Evolutionary conservation across 345 rosid species (phyloP).

Genomic region (Populus euphratica): DNA sequence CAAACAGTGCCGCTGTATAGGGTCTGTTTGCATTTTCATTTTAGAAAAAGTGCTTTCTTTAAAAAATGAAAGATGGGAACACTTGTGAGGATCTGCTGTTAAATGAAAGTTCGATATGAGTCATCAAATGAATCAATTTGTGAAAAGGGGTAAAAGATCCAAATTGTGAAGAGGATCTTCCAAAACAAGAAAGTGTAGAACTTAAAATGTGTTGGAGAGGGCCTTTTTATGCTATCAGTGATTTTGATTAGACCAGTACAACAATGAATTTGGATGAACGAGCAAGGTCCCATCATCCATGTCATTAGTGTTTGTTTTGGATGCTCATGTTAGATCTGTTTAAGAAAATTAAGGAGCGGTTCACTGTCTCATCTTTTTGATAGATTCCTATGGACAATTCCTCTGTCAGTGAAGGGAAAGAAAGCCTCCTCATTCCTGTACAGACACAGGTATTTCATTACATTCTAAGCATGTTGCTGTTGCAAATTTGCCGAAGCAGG

Average conservation of each 20-base stretch:
- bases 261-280: not conserved
- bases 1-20: too few relatives aligned
- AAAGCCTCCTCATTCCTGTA: slow-evolving; percentile 55
- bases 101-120: not conserved
- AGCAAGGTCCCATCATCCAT: not conserved
- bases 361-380: slow-evolving; percentile 1
- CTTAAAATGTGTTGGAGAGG: not conserved
- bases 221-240: not conserved
- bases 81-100: not conserved
- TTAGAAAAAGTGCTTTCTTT: too few relatives aligned
- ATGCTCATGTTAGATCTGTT: not conserved
- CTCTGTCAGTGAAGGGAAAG: slow-evolving; percentile 51
- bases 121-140: not conserved
- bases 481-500: not conserved
- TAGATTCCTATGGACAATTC: slow-evolving; percentile 47
- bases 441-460: slow-evolving; percentile 35
- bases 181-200: not conserved
- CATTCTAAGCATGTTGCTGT: not conserved
- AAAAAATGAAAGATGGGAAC: not conserved
- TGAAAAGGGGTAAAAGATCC: too few relatives aligned
- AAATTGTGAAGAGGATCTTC: not conserved
- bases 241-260: not conserved
- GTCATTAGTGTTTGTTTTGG: not conserved
- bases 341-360: not conserved
- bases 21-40: too few relatives aligned